These are phyloP conservation scores for Coriaria nepalensis DNA, from an alignment of 306 rosid species.

Conservation along the genomic window DNA sequence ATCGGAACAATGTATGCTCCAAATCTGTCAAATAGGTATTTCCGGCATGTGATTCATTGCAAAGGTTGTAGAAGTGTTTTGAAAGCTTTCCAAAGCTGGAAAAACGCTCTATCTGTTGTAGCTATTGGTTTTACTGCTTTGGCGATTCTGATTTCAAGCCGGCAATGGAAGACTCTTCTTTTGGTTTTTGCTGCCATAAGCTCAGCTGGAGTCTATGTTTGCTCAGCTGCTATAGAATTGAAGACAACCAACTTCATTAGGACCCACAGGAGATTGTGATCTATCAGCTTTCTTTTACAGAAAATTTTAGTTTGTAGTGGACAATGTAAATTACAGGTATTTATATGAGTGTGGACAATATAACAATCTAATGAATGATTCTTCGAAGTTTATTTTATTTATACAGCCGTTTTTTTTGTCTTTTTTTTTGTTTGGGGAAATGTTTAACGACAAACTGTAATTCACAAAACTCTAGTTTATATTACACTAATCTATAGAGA, in stretches of 20 bases:
- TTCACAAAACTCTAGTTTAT: no score
- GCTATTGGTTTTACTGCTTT: conserved; percentile 30
- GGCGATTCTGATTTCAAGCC: conserved; percentile 55
- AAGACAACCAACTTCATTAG: conserved; percentile 85
- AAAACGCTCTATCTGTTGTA: conserved; percentile 45
- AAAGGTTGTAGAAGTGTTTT: conserved; percentile 49
- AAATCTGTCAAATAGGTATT: conserved; percentile 67
- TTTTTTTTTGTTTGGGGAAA: no score
- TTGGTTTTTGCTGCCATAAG: conserved; percentile 42
- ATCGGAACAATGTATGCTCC: conserved; percentile 73
- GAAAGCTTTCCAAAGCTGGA: conserved; percentile 71
- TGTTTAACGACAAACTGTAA: no score
- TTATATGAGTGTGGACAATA: no score
- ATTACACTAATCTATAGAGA: no score
- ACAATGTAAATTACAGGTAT: neutral
- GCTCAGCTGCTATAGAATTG: conserved; percentile 51
- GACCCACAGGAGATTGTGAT: conserved; percentile 74
- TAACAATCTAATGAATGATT: no score
- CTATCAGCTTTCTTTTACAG: neutral
- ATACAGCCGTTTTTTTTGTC: no score
- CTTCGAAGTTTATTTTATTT: no score
- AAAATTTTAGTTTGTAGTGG: neutral
- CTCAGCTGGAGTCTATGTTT: conserved; percentile 54
- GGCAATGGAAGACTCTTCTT: conserved; percentile 70
- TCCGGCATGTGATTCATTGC: conserved; percentile 84